These are phyloP conservation scores for Fusarium nisikadoi DNA, from an alignment of 2,329 filamentous ascomycete genomes.

Conservation along the genomic window DNA sequence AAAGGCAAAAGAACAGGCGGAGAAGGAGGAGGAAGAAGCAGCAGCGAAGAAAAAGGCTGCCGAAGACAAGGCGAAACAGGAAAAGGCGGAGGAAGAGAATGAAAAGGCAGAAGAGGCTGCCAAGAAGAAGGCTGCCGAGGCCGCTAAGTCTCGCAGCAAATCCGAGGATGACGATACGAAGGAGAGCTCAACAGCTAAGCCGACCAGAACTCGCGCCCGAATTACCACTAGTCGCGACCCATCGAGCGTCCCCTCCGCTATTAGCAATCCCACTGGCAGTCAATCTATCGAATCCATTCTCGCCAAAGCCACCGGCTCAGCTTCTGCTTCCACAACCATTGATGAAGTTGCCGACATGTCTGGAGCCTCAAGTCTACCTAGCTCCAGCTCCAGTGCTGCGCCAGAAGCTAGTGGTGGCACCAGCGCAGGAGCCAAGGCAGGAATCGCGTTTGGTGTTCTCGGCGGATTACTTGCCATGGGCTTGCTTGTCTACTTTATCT, in stretches of 20 bases:
- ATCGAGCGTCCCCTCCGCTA: constrained; percentile 41
- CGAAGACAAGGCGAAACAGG: constrained; percentile 21
- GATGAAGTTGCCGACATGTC: constrained; percentile 34
- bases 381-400: constrained; percentile 37
- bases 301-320: constrained; percentile 44
- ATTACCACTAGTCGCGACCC: constrained; percentile 34
- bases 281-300: constrained; percentile 45
- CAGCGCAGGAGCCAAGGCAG: constrained; percentile 71
- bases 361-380: constrained; percentile 27
- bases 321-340: constrained; percentile 20
- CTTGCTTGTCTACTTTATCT: constrained; percentile 75
- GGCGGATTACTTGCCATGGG: constrained; percentile 73
- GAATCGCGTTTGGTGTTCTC: constrained; percentile 85
- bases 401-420: constrained; percentile 38
- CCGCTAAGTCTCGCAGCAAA: constrained; percentile 27
- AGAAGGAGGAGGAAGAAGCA: constrained; percentile 15
- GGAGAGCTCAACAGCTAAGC: constrained; percentile 30
- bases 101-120: constrained; percentile 30
- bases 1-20: constrained; percentile 26
- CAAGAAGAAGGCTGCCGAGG: constrained; percentile 26
- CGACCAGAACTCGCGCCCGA: constrained; percentile 29
- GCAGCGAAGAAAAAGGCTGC: constrained; percentile 19
- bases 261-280: constrained; percentile 43
- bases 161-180: constrained; percentile 10
- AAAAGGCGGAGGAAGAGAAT: constrained; percentile 28